Percentiles rank a stretch among this genome's conserved stretches.
Conservation (phyloP, 306 rosid species). For the Prunus padus region DNA sequence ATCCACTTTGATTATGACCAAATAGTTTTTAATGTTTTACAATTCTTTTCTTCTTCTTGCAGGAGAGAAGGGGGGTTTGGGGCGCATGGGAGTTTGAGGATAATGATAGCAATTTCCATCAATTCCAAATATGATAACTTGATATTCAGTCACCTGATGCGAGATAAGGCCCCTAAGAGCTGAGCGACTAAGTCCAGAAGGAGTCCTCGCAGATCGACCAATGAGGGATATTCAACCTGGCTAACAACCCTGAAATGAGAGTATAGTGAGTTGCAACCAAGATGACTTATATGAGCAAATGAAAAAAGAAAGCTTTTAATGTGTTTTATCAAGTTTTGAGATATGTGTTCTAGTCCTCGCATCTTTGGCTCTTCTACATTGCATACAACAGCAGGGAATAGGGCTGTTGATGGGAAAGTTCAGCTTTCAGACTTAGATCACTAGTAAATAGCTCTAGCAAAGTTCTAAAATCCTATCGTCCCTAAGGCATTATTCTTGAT, state of each 20-base stretch:
- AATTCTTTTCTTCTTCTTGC: neutral
- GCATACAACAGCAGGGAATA: neutral
- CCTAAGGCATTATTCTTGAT: neutral
- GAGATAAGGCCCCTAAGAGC: slow-evolving; percentile 93
- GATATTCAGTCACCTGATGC: slow-evolving; percentile 73
- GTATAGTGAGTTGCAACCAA: slow-evolving; percentile 20
- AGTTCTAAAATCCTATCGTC: neutral
- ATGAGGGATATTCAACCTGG: slow-evolving; percentile 95
- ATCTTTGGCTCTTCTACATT: neutral
- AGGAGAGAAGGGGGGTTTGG: neutral
- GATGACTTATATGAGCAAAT: neutral
- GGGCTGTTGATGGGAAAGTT: neutral
- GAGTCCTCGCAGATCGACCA: slow-evolving; percentile 97
- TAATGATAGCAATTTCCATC: slow-evolving; percentile 4
- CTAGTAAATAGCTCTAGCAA: neutral
- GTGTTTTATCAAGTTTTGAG: slow-evolving; percentile 1
- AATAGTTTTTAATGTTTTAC: neutral
- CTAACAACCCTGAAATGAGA: slow-evolving; percentile 93
- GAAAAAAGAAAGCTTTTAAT: neutral
- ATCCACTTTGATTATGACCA: slow-evolving; percentile 2
- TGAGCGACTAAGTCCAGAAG: slow-evolving; percentile 99
- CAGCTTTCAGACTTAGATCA: neutral
- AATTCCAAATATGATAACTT: neutral
- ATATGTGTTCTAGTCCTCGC: neutral
- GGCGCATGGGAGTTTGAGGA: neutral